These are phyloP conservation scores for Populus ilicifolia DNA, from an alignment of 345 rosid genomes.

Conservation along the genomic window DNA sequence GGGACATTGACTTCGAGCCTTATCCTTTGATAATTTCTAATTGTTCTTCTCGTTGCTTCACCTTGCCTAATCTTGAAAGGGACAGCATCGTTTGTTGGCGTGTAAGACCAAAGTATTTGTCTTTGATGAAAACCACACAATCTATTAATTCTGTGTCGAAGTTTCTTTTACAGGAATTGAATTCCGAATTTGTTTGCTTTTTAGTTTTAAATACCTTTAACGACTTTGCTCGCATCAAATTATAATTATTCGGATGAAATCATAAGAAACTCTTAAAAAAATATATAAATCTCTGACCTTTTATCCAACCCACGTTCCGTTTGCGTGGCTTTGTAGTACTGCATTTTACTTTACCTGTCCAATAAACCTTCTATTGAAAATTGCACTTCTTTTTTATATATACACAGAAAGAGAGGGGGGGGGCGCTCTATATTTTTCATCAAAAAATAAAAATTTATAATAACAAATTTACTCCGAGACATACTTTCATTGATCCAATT, in stretches of 20 bases:
- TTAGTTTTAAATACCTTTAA: not conserved
- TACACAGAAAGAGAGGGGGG: not conserved
- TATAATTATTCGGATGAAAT: not conserved
- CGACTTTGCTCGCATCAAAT: not conserved
- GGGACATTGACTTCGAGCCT: constrained; percentile 10
- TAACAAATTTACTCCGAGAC: no score
- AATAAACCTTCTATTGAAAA: not conserved
- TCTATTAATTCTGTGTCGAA: not conserved
- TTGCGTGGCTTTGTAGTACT: not conserved
- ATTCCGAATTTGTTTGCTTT: not conserved
- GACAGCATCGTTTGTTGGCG: constrained; percentile 11
- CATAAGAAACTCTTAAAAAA: not conserved
- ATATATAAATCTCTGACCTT: not conserved
- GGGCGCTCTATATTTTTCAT: no score
- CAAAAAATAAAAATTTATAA: no score
- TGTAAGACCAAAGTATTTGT: not conserved
- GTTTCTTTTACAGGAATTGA: not conserved
- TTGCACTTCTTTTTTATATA: not conserved
- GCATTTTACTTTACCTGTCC: not conserved
- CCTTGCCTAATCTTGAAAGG: constrained; percentile 23
- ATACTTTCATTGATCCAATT: not conserved
- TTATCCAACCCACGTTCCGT: not conserved
- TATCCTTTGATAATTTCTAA: not conserved
- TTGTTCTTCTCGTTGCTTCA: not conserved
- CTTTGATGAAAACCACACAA: constrained; percentile 3